Evolutionary conservation across 805 yeast genomes (phyloP).

Genomic region (Saccharomyces kudriavzevii): DNA sequence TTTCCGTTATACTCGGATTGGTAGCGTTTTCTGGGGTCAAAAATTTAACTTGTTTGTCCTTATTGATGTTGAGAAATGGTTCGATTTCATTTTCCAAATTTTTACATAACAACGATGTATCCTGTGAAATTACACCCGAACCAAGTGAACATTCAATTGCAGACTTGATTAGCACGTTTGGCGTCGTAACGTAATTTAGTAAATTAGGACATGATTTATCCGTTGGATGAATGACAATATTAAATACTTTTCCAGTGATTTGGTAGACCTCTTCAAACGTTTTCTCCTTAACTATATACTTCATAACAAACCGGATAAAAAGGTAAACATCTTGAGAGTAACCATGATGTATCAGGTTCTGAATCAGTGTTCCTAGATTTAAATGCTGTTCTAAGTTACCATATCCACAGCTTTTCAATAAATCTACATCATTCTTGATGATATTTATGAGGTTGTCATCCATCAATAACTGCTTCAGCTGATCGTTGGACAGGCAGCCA

Average conservation of each 20-base stretch:
- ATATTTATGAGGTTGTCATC: slow-evolving; percentile 34
- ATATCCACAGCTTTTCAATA: slow-evolving; percentile 43
- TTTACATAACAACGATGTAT: slow-evolving; percentile 50
- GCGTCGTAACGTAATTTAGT: slow-evolving; percentile 84
- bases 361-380: slow-evolving; percentile 55
- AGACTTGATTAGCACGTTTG: slow-evolving; percentile 82
- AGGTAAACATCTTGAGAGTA: slow-evolving; percentile 79
- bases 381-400: slow-evolving; percentile 31
- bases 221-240: slow-evolving; percentile 79
- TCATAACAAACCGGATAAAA: slow-evolving; percentile 64
- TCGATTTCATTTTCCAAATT: slow-evolving; percentile 57
- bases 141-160: slow-evolving; percentile 85
- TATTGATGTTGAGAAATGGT: slow-evolving; percentile 39
- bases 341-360: slow-evolving; percentile 68
- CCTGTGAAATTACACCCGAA: slow-evolving; percentile 52
- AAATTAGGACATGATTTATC: slow-evolving; percentile 52
- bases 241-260: slow-evolving; percentile 68
- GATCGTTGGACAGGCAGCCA: slow-evolving; percentile 63
- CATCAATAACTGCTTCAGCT: slow-evolving; percentile 42
- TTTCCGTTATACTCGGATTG: slow-evolving; percentile 36
- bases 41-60: slow-evolving; percentile 25
- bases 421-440: slow-evolving; percentile 50
- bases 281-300: slow-evolving; percentile 64
- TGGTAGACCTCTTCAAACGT: slow-evolving; percentile 92
- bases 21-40: slow-evolving; percentile 41